Evolutionary conservation across 2,329 filamentous ascomycete species (phyloP).

Genomic region (Fusarium nygamai): DNA sequence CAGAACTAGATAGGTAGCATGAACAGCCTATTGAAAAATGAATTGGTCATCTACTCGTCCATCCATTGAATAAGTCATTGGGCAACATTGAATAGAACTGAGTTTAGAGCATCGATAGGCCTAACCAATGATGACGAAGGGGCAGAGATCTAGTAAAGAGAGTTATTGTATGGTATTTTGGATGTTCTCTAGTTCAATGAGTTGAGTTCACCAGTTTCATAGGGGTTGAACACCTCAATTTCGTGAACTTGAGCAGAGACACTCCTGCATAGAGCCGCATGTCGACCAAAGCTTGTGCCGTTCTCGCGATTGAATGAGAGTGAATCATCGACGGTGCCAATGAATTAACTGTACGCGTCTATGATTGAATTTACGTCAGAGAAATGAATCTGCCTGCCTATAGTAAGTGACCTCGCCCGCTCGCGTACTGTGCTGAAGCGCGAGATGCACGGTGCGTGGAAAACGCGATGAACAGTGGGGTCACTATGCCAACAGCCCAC

Average conservation of each 20-base stretch:
- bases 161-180: neutral
- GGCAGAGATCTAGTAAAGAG: neutral
- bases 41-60: neutral
- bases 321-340: neutral
- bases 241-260: neutral
- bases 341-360: neutral
- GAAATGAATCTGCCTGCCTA: neutral
- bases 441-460: neutral
- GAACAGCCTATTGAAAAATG: neutral
- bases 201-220: neutral
- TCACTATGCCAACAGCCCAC: neutral
- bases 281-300: neutral
- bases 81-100: neutral
- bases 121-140: too few species aligned
- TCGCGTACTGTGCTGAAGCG: neutral
- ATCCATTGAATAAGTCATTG: neutral
- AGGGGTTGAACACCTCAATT: neutral
- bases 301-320: neutral
- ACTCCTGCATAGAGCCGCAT: neutral
- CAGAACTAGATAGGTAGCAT: neutral
- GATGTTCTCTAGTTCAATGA: neutral
- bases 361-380: neutral
- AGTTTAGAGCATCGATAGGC: neutral
- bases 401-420: neutral
- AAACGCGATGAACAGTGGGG: neutral